Percentiles rank a stretch among this genome's conserved stretches.
Conservation (phyloP, 805 yeast genomes). For the Hanseniaspora guilliermondii region DNA sequence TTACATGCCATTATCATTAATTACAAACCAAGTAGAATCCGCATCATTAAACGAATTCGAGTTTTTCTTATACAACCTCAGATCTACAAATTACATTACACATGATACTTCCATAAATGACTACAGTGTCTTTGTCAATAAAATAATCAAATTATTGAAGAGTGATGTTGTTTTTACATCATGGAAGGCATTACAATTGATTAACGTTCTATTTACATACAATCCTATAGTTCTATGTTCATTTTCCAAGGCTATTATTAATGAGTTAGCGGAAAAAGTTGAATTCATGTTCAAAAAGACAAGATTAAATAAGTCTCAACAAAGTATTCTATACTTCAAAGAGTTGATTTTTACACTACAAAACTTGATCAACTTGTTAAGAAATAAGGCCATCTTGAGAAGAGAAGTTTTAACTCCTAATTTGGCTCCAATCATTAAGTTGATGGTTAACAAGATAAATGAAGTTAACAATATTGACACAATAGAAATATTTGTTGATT, state of each 20-base stretch:
- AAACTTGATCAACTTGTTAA: constrained; percentile 33
- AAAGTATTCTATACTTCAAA: constrained; percentile 20
- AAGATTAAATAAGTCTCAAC: constrained; percentile 18
- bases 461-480: constrained; percentile 26
- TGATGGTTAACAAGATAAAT: constrained; percentile 36
- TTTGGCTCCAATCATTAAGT: constrained; percentile 46
- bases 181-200: constrained; percentile 51
- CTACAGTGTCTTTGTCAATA: constrained; percentile 24
- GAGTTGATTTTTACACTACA: constrained; percentile 25
- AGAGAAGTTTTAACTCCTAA: constrained; percentile 73
- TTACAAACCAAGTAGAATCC: constrained; percentile 24
- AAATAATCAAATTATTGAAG: constrained; percentile 33
- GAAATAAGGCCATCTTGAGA: constrained; percentile 73
- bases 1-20: constrained; percentile 19
- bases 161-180: constrained; percentile 27
- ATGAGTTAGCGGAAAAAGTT: constrained; percentile 19
- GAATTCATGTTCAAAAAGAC: constrained; percentile 23
- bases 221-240: constrained; percentile 28
- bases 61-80: constrained; percentile 20
- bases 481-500: constrained; percentile 27
- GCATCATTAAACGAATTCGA: constrained; percentile 24
- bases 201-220: constrained; percentile 33
- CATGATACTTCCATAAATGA: constrained; percentile 26
- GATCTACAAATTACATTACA: constrained; percentile 23
- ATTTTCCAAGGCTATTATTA: constrained; percentile 9